Evolutionary conservation across 805 yeast species (phyloP), one percentile per base, ranked within the genome.

Genomic region (Suhomyces canberraensis): DNA sequence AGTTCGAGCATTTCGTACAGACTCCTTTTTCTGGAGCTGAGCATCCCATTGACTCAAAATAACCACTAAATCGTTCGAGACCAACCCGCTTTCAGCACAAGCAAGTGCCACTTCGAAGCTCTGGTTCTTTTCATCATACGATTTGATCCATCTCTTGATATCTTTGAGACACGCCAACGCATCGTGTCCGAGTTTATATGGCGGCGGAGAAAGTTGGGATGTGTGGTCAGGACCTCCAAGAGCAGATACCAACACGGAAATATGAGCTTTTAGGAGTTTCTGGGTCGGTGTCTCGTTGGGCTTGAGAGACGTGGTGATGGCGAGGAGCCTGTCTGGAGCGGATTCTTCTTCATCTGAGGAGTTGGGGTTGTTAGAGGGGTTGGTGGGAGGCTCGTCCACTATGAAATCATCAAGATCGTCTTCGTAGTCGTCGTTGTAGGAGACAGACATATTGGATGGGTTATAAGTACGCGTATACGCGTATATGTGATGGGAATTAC

Each of bases 181-280:
- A 52, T 91, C 97, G 41, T 83, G 88, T 8, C 98, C 98, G 3
- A 90, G 71, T 41, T 76, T 78, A 52, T 93, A 93, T 0, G 79
- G 78, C 0, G 73, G 69, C 3, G 73, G 71, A 1, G 60, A 56
- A 2, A 54, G 44, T 11, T 49, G 33, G 0, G 81, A 66, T 1
- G 81, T 61, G 32, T 81, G 76, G 59, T 90, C 96, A 1, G 81
- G 75, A 1, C 97, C 98, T 36, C 98, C 98, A 2, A 91, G 70
- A 0, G 98, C 95, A 3, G 95, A 78, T 3, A 89, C 87, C 26
- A 90, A 69, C 29, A 86, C 78, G 11, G 90, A 75, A 21, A 91
- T 82, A 58, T 87, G 88, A 0, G 93, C 86, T 44, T 74, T 73
- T 26, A 82, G 58, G 11, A 78, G 51, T 41, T 64, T 64, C 32